phyloP scores from a whole-genome alignment of 345 rosid species.

The Pelargonium nanum region DNA sequence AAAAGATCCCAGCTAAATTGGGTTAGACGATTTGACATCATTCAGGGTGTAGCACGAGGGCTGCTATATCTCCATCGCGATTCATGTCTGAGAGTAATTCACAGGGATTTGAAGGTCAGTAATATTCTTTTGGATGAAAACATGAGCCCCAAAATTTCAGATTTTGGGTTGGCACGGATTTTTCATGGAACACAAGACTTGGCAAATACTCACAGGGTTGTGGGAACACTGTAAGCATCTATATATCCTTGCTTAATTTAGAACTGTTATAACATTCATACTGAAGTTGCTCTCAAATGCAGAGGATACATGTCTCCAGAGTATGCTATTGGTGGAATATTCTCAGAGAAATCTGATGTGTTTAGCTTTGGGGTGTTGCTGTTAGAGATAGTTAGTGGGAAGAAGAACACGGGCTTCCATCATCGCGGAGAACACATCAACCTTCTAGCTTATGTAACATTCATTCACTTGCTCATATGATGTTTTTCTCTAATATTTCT shows the following conservation, averaged over 20 bases:
- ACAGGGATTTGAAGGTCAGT: conserved; percentile 28
- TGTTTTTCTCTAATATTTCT: too few relatives aligned
- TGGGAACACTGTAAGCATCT: conserved; percentile 15
- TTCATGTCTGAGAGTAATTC: conserved; percentile 23
- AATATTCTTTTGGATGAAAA: conserved; percentile 23
- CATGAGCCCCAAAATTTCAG: conserved; percentile 32
- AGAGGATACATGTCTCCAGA: conserved; percentile 28
- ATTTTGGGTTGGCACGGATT: conserved; percentile 29
- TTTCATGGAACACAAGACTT: conserved; percentile 13
- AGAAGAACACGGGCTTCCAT: conserved; percentile 5
- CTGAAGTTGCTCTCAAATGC: too few relatives aligned
- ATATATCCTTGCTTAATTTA: too few relatives aligned
- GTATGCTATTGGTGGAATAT: conserved; percentile 18
- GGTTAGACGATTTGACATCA: conserved; percentile 17
- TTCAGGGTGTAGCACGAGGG: conserved; percentile 27
- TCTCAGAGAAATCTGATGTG: conserved; percentile 21
- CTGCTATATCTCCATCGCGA: conserved; percentile 28
- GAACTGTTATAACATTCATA: too few relatives aligned
- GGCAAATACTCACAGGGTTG: conserved; percentile 18
- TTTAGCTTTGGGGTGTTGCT: conserved; percentile 23
- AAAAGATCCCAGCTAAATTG: conserved; percentile 14
- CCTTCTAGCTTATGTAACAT: conserved; percentile 17
- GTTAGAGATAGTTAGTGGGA: conserved; percentile 19
- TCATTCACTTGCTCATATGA: too few relatives aligned
- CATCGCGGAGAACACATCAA: neutral